A percentile compares a stretch with the other conserved stretches of the same genome.
These are phyloP conservation scores for Scenedesmus sp. DNA, from an alignment of 163 green algal genomes.

Conservation along the genomic window DNA sequence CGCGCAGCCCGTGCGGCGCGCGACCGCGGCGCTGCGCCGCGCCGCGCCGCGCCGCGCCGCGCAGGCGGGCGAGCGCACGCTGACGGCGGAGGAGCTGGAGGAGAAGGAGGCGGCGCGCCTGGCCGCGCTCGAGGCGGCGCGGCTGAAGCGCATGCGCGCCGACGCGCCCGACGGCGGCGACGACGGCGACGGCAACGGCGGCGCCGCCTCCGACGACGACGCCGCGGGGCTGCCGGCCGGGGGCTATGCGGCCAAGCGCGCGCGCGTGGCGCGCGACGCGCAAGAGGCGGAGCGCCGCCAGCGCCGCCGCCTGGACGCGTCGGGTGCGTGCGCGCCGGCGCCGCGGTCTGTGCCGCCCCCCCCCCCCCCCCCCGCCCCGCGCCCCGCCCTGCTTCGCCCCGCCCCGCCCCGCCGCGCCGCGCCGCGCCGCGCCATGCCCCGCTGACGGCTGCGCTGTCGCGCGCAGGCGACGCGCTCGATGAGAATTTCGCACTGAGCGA, in stretches of 20 bases:
- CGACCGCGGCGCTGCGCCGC: neutral
- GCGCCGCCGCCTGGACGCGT: constrained; percentile 4
- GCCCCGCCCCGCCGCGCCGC: no score
- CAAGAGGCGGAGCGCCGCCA: constrained; percentile 37
- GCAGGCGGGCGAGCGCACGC: constrained; percentile 69
- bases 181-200: constrained; percentile 7
- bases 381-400: neutral
- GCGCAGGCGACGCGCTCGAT: constrained; percentile 59
- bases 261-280: constrained; percentile 40
- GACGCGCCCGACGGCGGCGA: constrained; percentile 19
- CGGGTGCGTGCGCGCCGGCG: constrained; percentile 14
- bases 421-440: no score
- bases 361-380: neutral
- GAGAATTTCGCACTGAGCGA: constrained; percentile 62
- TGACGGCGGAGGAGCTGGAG: constrained; percentile 82
- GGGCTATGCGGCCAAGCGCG: constrained; percentile 68
- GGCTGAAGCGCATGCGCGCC: constrained; percentile 69
- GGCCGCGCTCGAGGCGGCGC: constrained; percentile 76
- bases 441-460: neutral
- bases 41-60: no score
- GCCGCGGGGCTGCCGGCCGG: constrained; percentile 40
- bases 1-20: no score
- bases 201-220: constrained; percentile 24
- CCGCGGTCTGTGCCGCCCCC: neutral
- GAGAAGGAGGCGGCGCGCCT: constrained; percentile 73